Evolutionary conservation across 2,329 filamentous ascomycete genomes (phyloP).

Genomic region (Penicillium frequentans): DNA sequence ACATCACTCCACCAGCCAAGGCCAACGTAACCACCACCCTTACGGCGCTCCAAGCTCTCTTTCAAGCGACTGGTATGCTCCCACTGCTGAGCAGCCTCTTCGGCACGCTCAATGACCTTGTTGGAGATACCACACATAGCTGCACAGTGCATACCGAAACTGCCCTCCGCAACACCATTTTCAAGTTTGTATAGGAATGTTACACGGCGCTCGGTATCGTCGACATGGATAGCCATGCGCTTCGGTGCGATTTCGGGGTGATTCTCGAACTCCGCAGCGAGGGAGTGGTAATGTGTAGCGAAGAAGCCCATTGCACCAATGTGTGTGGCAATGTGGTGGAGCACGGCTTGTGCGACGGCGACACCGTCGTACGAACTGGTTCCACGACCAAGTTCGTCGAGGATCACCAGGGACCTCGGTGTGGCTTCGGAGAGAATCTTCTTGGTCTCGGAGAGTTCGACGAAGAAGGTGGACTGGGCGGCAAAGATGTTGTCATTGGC

Average conservation of each 20-base stretch:
- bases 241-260: constrained; percentile 86
- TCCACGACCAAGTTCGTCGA: constrained; percentile 92
- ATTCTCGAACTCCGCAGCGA: constrained; percentile 83
- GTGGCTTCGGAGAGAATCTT: constrained; percentile 96
- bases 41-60: constrained; percentile 80
- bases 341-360: constrained; percentile 90
- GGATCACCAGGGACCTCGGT: constrained; percentile 88
- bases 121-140: constrained; percentile 93
- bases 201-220: constrained; percentile 79
- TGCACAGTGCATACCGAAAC: constrained; percentile 98
- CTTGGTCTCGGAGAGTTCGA: constrained; percentile 95
- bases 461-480: constrained; percentile 96
- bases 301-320: constrained; percentile 96
- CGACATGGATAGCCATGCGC: constrained; percentile 93
- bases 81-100: constrained; percentile 87
- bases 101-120: constrained; percentile 80
- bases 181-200: constrained; percentile 96
- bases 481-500: constrained; percentile 99
- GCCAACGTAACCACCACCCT: constrained; percentile 76
- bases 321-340: constrained; percentile 93
- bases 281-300: constrained; percentile 93
- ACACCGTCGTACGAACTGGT: constrained; percentile 96
- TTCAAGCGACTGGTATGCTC: constrained; percentile 91
- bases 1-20: constrained; percentile 87
- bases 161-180: constrained; percentile 89